These are phyloP conservation scores for Striga asiatica DNA, from an alignment of 257 asterid species.

Conservation along the genomic window DNA sequence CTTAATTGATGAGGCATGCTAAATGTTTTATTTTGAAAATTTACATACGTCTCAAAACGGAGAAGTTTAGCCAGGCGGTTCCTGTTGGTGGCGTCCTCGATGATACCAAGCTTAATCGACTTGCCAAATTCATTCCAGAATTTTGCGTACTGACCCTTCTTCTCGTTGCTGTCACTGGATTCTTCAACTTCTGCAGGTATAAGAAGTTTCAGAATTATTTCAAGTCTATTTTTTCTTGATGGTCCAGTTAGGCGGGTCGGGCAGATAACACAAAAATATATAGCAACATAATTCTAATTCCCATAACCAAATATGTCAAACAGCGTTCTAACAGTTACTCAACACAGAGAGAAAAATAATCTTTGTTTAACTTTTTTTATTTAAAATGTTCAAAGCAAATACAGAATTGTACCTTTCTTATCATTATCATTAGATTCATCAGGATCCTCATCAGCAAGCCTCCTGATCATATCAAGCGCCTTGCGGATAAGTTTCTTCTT, in stretches of 20 bases:
- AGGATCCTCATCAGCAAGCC: constrained; percentile 92
- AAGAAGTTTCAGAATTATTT: neutral
- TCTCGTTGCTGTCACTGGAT: constrained; percentile 58
- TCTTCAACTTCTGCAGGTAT: constrained; percentile 54
- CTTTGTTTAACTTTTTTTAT: too few species aligned
- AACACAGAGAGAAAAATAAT: neutral
- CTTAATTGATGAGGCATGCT: neutral
- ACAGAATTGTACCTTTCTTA: constrained; percentile 39
- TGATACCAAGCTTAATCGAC: constrained; percentile 85
- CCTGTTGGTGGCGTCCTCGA: constrained; percentile 83
- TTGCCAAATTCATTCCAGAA: constrained; percentile 97
- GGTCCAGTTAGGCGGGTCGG: neutral
- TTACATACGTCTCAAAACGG: constrained; percentile 66
- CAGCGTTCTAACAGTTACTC: neutral
- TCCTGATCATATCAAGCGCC: constrained; percentile 97
- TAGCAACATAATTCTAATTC: neutral
- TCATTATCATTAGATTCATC: constrained; percentile 65
- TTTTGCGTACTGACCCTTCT: constrained; percentile 75
- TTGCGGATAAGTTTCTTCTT: constrained; percentile 94
- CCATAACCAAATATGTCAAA: neutral
- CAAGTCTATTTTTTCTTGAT: neutral
- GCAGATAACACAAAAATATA: neutral
- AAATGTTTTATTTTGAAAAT: neutral
- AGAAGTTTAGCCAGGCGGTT: constrained; percentile 88
- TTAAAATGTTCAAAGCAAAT: too few species aligned